phyloP scores from a whole-genome alignment of 169 alveolate genomes.

The Cryptosporidium felis region DNA sequence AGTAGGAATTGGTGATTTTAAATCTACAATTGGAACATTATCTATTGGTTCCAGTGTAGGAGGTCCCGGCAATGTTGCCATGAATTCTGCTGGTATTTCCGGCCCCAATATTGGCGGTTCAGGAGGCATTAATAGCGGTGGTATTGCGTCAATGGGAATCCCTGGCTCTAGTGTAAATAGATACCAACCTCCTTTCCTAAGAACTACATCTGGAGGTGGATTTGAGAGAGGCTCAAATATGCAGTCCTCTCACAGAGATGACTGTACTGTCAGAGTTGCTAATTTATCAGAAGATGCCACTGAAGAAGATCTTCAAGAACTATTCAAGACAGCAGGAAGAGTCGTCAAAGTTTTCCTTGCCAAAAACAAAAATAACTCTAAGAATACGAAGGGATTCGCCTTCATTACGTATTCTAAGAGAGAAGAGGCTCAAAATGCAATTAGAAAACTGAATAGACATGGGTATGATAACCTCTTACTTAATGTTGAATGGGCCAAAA shows the following conservation, averaged over 20 bases:
- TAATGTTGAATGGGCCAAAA: constrained; percentile 78
- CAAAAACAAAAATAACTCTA: constrained; percentile 88
- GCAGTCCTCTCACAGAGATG: constrained; percentile 79
- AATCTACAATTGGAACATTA: constrained; percentile 25
- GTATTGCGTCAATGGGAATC: not conserved
- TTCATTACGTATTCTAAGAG: constrained; percentile 85
- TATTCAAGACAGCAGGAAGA: constrained; percentile 86
- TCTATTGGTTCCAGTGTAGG: no score
- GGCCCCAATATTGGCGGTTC: not conserved
- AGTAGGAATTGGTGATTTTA: not conserved
- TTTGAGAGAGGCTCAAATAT: constrained; percentile 54
- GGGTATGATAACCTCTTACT: constrained; percentile 87
- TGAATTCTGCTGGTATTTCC: not conserved
- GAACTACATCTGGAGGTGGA: constrained; percentile 35
- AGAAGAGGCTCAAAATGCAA: constrained; percentile 88
- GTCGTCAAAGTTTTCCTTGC: constrained; percentile 87
- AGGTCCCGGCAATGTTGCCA: no score
- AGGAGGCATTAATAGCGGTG: not conserved
- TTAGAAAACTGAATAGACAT: constrained; percentile 84
- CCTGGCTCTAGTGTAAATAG: not conserved
- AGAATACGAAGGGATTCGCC: constrained; percentile 89
- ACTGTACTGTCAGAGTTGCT: constrained; percentile 88
- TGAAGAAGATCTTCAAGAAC: constrained; percentile 85
- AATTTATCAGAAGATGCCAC: constrained; percentile 87
- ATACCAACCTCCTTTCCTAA: constrained; percentile 53